Conservation (phyloP, 139 green algal genomes). For the Chara braunii region DNA sequence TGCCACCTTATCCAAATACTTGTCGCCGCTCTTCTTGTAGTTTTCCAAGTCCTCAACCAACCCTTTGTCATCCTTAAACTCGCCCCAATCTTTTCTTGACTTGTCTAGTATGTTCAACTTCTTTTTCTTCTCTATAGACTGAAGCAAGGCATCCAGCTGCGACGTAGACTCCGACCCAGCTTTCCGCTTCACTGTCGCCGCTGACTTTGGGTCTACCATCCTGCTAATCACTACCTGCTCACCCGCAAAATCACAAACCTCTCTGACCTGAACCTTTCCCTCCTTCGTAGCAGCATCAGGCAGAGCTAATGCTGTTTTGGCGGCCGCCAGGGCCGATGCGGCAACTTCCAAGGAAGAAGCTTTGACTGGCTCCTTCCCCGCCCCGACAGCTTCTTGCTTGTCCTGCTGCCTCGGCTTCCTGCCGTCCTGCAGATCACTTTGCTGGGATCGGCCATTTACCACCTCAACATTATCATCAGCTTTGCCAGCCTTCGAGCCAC, state of each 20-base stretch:
- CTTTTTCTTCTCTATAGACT: constrained; percentile 39
- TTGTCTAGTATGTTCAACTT: constrained; percentile 47
- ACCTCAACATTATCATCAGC: too few species aligned
- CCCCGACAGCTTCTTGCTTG: too few species aligned
- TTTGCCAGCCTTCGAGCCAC: too few species aligned
- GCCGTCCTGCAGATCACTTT: too few species aligned
- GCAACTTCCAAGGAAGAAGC: not conserved
- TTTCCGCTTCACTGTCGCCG: constrained; percentile 4
- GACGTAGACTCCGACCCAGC: constrained; percentile 7
- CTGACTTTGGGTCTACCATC: constrained; percentile 25
- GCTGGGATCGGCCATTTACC: too few species aligned
- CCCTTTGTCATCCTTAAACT: constrained; percentile 42
- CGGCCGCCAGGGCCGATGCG: constrained; percentile 12
- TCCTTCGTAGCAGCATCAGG: not conserved
- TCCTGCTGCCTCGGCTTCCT: too few species aligned
- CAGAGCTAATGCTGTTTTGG: constrained; percentile 1
- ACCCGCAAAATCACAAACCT: constrained; percentile 34
- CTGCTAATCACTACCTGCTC: constrained; percentile 17
- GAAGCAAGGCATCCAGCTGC: constrained; percentile 26
- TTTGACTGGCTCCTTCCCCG: too few species aligned
- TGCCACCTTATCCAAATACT: constrained; percentile 41
- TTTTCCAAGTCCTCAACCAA: constrained; percentile 38
- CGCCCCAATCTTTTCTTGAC: constrained; percentile 41
- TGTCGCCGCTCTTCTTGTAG: constrained; percentile 44
- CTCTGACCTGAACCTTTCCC: constrained; percentile 9